Evolutionary conservation across 306 rosid species (phyloP), one percentile per base, ranked within the genome.

Genomic region (Luffa acutangula): DNA sequence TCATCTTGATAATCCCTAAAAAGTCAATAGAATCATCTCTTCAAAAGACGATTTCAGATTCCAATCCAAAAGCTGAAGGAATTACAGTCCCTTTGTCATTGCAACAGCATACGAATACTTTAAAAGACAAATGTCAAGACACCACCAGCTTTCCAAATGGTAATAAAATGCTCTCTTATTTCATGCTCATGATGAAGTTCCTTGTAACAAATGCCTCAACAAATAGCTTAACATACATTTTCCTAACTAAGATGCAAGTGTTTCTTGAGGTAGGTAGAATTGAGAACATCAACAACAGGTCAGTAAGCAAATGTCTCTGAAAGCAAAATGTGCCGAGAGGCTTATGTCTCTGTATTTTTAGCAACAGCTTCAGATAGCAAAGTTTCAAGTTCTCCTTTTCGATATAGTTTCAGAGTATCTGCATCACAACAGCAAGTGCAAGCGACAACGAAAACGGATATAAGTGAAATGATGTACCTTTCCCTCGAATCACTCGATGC

Each of bases 351-450:
- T 49, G 77, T 11, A 25, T 52, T 51, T 49, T 74, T 74, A 49
- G 90, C 87, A 14, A n/a, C 87, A 31, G 97, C 96, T 82, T 95
- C 96, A 13, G 88, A 80, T 49, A 95, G 87, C 87, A 95, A 67
- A 59, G 93, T 80, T 83, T 93, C 97, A 43, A 95, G 99, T 58
- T 93, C 97, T 76, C 97, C 97, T 69, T 89, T 89, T 78, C 89
- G 91, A 89, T 95, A 72, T 73, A 95, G 81, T 89, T 88, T 93
- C 90, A 95, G 83, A 14, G 99, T 91, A 39, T 95, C 99, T 95
- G 94, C 93, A 86, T 41, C 75, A 62, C 57, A 74, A 59, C 33
- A 78, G 59, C 21, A 33, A 73, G 20, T n/a, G 15, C 39, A 6
- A 17, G 9, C 21, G 5, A 25, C 2, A 9, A 2, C 49, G 17